phyloP scores from a whole-genome alignment of 345 rosid genomes.

The Moricandia moricandioides region DNA sequence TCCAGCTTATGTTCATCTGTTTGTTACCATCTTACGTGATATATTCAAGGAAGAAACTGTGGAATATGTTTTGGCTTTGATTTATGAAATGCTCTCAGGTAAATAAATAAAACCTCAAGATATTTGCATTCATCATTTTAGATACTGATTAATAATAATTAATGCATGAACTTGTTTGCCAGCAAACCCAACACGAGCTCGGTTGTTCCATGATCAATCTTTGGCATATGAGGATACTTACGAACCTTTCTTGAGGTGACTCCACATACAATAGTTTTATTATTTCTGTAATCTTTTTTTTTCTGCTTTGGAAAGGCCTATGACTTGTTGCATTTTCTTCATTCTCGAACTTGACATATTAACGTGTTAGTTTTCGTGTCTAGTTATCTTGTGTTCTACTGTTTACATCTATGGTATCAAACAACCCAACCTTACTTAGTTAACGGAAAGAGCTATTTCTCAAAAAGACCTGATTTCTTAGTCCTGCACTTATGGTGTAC shows the following conservation, averaged over 20 bases:
- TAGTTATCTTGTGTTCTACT: neutral
- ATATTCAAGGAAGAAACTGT: constrained; percentile 94
- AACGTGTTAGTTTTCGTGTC: neutral
- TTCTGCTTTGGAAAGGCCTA: neutral
- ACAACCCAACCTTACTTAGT: no score
- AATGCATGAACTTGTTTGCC: constrained; percentile 40
- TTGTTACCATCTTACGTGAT: constrained; percentile 82
- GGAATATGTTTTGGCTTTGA: constrained; percentile 91
- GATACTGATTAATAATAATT: constrained; percentile 5
- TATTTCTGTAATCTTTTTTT: neutral
- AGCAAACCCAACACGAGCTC: constrained; percentile 91
- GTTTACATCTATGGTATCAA: no score
- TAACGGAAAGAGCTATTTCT: no score
- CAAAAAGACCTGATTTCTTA: no score
- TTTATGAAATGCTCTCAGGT: constrained; percentile 94
- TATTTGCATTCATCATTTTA: neutral
- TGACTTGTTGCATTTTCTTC: neutral
- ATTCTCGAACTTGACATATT: neutral
- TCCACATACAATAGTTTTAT: constrained; percentile 23
- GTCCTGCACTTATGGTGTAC: neutral
- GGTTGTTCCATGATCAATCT: constrained; percentile 83
- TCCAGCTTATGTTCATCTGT: constrained; percentile 78
- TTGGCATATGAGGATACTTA: constrained; percentile 74
- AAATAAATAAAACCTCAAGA: neutral
- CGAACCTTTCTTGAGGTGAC: constrained; percentile 94